A percentile compares a stretch with the other conserved stretches of the same genome.
Evolutionary conservation across 331 rosid species (phyloP).

Genomic region (Malus hybrid): DNA sequence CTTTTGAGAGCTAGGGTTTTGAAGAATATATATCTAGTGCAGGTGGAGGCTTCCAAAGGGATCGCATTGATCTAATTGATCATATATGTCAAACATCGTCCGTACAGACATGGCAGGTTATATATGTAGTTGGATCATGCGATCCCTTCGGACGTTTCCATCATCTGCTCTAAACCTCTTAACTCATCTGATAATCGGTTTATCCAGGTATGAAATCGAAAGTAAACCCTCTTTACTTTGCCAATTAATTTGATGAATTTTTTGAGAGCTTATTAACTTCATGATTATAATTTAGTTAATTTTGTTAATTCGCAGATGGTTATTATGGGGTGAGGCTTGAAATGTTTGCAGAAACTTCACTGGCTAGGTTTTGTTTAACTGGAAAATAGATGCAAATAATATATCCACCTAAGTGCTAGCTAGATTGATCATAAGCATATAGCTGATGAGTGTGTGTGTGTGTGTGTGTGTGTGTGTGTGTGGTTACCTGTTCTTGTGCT

Average conservation of each 20-base stretch:
- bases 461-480: no score
- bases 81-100: not conserved
- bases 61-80: slow-evolving; percentile 75
- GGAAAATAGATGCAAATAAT: not conserved
- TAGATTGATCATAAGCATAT: no score
- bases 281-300: not conserved
- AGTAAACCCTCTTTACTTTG: not conserved
- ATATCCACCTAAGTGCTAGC: not conserved
- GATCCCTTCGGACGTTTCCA: slow-evolving; percentile 63
- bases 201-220: slow-evolving; percentile 6
- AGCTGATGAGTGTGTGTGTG: no score
- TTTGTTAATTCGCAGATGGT: not conserved
- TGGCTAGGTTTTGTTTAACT: not conserved
- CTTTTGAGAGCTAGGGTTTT: not conserved
- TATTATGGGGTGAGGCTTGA: not conserved
- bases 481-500: no score
- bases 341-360: not conserved
- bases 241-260: not conserved
- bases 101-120: not conserved
- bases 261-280: not conserved
- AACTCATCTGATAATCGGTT: not conserved
- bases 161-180: slow-evolving; percentile 6
- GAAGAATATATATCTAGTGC: slow-evolving; percentile 20
- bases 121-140: slow-evolving; percentile 42
- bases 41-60: slow-evolving; percentile 88